Base-by-base conservation (phyloP, 331 rosid genomes). In the Rosa hybrid region DNA sequence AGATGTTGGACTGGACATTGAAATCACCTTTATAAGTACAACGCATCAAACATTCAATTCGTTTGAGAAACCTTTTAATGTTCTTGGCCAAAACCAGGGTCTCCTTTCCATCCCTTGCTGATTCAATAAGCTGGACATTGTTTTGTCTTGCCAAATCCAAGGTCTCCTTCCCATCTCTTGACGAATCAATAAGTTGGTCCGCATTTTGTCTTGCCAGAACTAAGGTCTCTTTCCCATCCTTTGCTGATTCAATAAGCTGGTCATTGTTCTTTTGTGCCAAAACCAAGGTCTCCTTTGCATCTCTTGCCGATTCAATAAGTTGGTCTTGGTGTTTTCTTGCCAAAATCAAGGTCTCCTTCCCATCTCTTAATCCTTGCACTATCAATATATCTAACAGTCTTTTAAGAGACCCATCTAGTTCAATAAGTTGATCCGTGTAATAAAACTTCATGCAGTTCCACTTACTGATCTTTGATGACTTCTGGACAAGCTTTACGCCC, bases 371-470 rank as follows among this genome's bases (percentile, higher is more conserved):
- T 25, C 68, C 68, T 25, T 63, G 42, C 8, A 63, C 18, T 5
- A 27, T 27, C 42, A 63, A 27, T 63, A 63, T 5, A 27, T 63
- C 16, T 27, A 63, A 12, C 68, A 59, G 38, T 60, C 67, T 60
- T 60, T 60, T 60, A 21, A 60, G 67, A 21, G 34, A 21, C 38
- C 67, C 67, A 21, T 60, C 67, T 16, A 60, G 12, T 60, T 60
- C 67, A 60, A 60, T 23, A 60, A 60, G 67, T 23, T 60, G 34
- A 60, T 60, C 67, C 16, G 17, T 21, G 67, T 21, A 59, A 21
- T 59, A 59, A 59, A 59, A 59, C 38, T 59, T 59, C 67, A 59
- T 59, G 38, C 67, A 59, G 67, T 8, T 59, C 67, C 67, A 59
- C 67, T 59, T 59, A 59, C 67, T 59, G 11, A 60, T 38, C 38